Base-by-base conservation (phyloP, 495 filamentous ascomycete species). In the Delitschia confertaspora region DNA sequence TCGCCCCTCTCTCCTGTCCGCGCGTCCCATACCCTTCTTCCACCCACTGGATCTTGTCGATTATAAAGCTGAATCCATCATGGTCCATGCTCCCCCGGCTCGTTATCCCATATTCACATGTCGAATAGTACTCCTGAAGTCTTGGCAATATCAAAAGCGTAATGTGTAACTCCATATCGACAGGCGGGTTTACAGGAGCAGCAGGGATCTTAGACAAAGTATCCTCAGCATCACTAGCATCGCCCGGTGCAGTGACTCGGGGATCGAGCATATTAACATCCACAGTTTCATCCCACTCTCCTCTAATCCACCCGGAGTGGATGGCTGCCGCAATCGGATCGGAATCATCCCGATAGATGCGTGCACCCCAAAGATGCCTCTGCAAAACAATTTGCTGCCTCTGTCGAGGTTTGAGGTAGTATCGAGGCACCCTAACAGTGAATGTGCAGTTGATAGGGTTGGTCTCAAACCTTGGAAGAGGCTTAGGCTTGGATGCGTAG, bases 311-410 rank as follows among this genome's bases (percentile, higher is more conserved):
- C 6, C 93, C 93, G 10, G 80, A 76, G 61, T 98, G 91, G 43
- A 96, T 91, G 42, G 89, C 87, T 3, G 88, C 88, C 0, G 88
- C 93, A 35, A 98, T 72, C 4, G 87, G 75, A 58, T 98, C 93
- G 0, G 87, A 93, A 65, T 98, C 93, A 53, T 96, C 93, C 0
- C 88, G 94, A 60, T 98, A 96, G 4, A 96, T 71, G 14, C 88
- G 85, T 0, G 86, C 88, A 7, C 91, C 91, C 88, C 88, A 98
- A 2, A 98, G 62, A 2, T 83, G 80, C 31, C 82, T 74, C 10
- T 80, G 72, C 5, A 72, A 63, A 16, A 84, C 88, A 50, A 96
- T 86, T 53, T 91, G 85, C 58, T 87, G 82, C 6, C 88, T 76
- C 24, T 79, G 73, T 4, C 66, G 62, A 1, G 73, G 59, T 11